Conservation (phyloP, 2,329 filamentous ascomycete species). For the Immersiporthe knoxdaviesiana region DNA sequence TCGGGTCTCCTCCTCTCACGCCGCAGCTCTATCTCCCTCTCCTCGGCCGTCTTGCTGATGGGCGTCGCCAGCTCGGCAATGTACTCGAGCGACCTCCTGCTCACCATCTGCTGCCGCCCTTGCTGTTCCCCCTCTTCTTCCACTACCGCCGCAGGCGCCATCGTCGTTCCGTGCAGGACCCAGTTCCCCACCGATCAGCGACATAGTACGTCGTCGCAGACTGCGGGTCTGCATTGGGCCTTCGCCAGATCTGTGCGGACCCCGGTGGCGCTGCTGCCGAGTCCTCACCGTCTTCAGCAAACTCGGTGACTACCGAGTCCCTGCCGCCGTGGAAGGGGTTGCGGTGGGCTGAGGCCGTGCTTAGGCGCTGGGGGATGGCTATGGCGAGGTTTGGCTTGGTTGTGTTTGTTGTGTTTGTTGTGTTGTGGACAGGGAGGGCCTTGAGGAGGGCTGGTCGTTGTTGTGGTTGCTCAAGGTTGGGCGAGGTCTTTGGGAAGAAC, state of each 20-base stretch:
- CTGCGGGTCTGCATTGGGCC: conserved; percentile 49
- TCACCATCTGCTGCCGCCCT: neutral
- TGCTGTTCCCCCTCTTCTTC: neutral
- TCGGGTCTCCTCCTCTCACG: neutral
- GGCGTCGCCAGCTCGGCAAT: conserved; percentile 35
- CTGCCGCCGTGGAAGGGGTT: conserved; percentile 33
- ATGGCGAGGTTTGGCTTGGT: conserved; percentile 48
- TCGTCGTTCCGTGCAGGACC: conserved; percentile 47
- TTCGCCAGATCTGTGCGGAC: conserved; percentile 53
- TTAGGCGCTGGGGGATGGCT: conserved; percentile 36
- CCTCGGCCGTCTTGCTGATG: conserved; percentile 24
- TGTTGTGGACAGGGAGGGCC: conserved; percentile 22
- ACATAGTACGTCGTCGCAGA: conserved; percentile 54
- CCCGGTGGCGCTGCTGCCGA: conserved; percentile 32
- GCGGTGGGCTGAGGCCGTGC: conserved; percentile 20
- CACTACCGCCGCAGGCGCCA: neutral
- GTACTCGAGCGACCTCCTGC: conserved; percentile 33
- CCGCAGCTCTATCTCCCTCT: conserved; percentile 22
- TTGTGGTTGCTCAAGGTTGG: conserved; percentile 13
- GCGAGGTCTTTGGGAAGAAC: conserved; percentile 16
- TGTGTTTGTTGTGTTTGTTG: conserved; percentile 35
- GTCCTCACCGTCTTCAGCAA: conserved; percentile 54
- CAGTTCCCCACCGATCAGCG: conserved; percentile 57
- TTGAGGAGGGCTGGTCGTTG: conserved; percentile 30
- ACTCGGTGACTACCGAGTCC: conserved; percentile 55